Base-by-base conservation (phyloP, 495 filamentous ascomycete species). In the Tuber indicum region DNA sequence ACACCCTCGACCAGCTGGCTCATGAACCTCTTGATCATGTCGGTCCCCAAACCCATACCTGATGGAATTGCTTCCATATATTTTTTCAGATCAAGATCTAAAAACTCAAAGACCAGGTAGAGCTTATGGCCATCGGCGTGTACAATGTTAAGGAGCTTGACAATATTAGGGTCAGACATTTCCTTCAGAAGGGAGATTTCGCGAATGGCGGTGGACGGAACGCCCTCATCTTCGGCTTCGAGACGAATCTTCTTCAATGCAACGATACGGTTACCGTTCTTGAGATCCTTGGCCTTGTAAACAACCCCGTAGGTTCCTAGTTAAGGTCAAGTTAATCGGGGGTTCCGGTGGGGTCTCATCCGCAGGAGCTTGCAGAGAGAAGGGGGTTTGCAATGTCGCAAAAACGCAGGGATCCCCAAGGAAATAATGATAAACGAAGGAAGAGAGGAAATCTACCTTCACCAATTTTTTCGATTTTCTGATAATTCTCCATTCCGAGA, bases 381-480 rank as follows among this genome's bases (percentile, higher is more conserved):
- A 66, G 58, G 58, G 58, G 58, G 26, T 66, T 32, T 32, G 58
- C 3, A 17, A n/a, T 32, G 26, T 66, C 16, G 26, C 58, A 8
- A 66, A 66, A 32, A 32, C 5, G 52, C n/a, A 62, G 3, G n/a
- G 32, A 32, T 62, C 21, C 9, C n/a, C 26, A 32, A 32, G 58
- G 6, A 42, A 71, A 75, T 16, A 39, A 39, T 32, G 72, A 70
- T 74, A 41, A 46, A 43, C 19, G 1, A 72, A 52, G 78, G 43
- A 77, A 41, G 39, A 41, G 39, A 16, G 44, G 70, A 49, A 42
- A 85, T 85, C 83, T 85, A 97, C 96, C 96, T 89, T 99, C 96
- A 82, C 96, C 96, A 85, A 99, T 96, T 87, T 99, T 99, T 88
- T 99, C 96, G 76, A 99, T 92, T 87, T 98, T 98, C 87, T 98